Percentiles rank a stretch among this genome's conserved stretches.
These are phyloP conservation scores for Vanrija sp. DNA, from an alignment of 1,284 basidiomycete genomes.

Conservation along the genomic window DNA sequence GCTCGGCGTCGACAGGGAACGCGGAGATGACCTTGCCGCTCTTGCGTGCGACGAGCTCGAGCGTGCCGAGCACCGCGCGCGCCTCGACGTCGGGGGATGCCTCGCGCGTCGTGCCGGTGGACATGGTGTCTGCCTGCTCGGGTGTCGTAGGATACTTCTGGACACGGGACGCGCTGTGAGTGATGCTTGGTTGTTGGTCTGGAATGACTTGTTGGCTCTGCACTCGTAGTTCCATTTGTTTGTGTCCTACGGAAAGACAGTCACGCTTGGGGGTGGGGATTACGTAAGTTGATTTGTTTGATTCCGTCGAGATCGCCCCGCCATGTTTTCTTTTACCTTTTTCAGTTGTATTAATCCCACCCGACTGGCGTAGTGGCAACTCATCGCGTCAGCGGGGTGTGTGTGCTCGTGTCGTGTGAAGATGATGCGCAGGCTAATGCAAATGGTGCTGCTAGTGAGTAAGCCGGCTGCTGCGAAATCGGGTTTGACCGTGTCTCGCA, in stretches of 20 bases:
- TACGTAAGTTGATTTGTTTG: no score
- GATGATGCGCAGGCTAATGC: no score
- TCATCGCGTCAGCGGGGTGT: no score
- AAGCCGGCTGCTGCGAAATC: no score
- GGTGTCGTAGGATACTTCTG: neutral
- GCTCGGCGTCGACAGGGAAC: conserved; percentile 35
- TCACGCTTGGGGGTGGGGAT: neutral
- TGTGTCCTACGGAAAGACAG: neutral
- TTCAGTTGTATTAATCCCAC: no score
- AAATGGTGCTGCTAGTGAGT: no score
- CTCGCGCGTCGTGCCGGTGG: conserved; percentile 2
- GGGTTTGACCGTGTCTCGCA: no score
- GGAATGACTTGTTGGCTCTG: neutral
- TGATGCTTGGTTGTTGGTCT: neutral
- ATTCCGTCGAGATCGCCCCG: no score
- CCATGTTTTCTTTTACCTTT: no score
- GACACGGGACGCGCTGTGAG: neutral
- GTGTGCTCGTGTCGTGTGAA: no score
- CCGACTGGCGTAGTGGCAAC: no score
- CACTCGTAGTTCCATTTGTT: neutral
- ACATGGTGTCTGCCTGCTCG: neutral
- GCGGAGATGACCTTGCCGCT: conserved; percentile 25
- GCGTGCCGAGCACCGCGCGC: conserved; percentile 21
- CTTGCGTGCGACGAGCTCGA: conserved; percentile 32
- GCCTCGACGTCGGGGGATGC: conserved; percentile 3